Conservation (phyloP, 306 rosid genomes). For the Gynostemma pentaphyllum region DNA sequence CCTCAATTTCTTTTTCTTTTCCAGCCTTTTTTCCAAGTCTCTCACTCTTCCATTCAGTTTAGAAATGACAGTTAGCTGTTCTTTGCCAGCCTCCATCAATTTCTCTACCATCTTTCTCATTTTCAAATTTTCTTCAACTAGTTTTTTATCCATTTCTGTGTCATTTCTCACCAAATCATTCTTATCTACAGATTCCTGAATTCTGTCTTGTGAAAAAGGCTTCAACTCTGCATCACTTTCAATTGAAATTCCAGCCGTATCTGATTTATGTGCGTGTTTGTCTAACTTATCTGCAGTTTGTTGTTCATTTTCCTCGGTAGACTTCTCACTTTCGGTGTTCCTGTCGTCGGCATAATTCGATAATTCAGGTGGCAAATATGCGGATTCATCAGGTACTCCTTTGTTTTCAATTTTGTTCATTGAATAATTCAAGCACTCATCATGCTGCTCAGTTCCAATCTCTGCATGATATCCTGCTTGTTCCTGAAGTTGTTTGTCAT, state of each 20-base stretch:
- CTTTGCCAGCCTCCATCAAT: constrained; percentile 50
- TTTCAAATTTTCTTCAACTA: constrained; percentile 44
- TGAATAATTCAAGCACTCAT: background rate
- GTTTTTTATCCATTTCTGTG: constrained; percentile 8
- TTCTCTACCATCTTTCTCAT: constrained; percentile 43
- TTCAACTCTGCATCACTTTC: background rate
- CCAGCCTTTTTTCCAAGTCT: constrained; percentile 54
- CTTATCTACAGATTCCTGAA: background rate
- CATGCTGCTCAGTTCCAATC: background rate
- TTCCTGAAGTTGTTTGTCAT: background rate
- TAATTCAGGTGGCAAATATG: background rate
- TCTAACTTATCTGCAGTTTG: background rate
- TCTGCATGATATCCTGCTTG: background rate
- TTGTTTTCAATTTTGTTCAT: background rate
- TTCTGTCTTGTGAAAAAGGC: background rate
- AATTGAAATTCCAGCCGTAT: background rate
- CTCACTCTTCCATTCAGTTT: constrained; percentile 45
- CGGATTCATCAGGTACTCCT: background rate
- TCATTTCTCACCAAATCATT: background rate
- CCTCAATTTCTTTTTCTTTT: constrained; percentile 30
- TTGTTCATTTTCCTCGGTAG: background rate
- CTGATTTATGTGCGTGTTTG: background rate
- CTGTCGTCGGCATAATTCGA: background rate
- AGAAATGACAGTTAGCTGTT: constrained; percentile 47
- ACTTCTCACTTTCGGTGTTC: background rate